Evolutionary conservation across 148 eudicot species (phyloP).

Genomic region (Arbutus unedo): DNA sequence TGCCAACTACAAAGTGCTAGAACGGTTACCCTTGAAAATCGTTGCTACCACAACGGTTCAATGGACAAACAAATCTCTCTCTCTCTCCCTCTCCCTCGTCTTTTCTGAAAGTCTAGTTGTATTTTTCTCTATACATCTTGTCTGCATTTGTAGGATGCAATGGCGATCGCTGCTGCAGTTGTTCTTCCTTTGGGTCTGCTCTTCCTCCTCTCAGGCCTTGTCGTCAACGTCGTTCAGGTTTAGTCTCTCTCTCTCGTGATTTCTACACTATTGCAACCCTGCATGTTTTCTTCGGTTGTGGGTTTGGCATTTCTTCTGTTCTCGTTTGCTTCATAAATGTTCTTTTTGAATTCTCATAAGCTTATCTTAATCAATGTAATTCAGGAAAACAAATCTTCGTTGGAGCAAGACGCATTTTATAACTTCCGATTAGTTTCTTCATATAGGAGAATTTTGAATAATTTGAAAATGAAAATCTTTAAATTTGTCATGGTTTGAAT

Average conservation of each 20-base stretch:
- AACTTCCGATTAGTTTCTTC: background rate
- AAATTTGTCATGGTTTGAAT: background rate
- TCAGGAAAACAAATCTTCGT: background rate
- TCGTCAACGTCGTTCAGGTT: conserved; percentile 75
- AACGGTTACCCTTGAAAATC: conserved; percentile 6
- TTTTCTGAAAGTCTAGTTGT: background rate
- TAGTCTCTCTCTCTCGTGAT: background rate
- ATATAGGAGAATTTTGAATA: background rate
- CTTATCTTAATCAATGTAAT: background rate
- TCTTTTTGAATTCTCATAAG: background rate
- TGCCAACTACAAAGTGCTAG: too few relatives aligned
- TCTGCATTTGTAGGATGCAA: conserved; percentile 17
- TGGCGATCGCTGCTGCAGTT: conserved; percentile 55
- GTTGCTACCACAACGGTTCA: background rate
- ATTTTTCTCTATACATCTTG: background rate
- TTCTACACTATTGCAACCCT: too few relatives aligned
- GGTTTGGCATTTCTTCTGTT: too few relatives aligned
- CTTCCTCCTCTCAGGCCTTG: conserved; percentile 61
- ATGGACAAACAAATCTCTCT: background rate
- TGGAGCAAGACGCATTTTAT: background rate
- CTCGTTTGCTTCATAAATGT: too few relatives aligned
- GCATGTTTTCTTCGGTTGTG: too few relatives aligned
- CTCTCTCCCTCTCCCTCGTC: background rate
- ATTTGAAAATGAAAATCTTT: background rate
- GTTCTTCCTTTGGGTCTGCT: conserved; percentile 57